Conservation (phyloP, 352 stramenopile species). For the Nothophytophthora sp. region DNA sequence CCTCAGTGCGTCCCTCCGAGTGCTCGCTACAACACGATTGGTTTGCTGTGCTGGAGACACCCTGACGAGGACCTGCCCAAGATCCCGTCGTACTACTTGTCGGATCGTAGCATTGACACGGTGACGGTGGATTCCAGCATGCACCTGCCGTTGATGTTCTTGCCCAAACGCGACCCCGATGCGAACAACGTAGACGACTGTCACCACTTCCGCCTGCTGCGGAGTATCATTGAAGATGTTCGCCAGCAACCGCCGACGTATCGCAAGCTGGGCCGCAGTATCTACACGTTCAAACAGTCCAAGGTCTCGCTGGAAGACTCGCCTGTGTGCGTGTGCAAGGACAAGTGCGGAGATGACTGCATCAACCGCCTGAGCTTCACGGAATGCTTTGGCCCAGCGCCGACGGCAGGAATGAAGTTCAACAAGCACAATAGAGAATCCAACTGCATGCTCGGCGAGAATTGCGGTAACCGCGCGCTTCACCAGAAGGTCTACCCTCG, state of each 20-base stretch:
- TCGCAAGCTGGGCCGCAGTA: slow-evolving; percentile 72
- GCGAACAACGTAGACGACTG: slow-evolving; percentile 45
- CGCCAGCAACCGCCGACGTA: slow-evolving; percentile 75
- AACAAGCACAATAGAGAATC: slow-evolving; percentile 77
- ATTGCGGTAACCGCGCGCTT: slow-evolving; percentile 92
- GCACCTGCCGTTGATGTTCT: slow-evolving; percentile 76
- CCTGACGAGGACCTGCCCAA: slow-evolving; percentile 67
- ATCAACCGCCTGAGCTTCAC: slow-evolving; percentile 93
- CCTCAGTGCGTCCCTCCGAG: slow-evolving; percentile 91
- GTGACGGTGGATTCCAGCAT: slow-evolving; percentile 81
- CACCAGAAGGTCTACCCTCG: slow-evolving; percentile 78
- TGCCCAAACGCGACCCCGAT: slow-evolving; percentile 67
- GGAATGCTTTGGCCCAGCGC: slow-evolving; percentile 89
- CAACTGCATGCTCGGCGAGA: slow-evolving; percentile 91
- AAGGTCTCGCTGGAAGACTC: slow-evolving; percentile 78
- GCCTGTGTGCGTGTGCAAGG: slow-evolving; percentile 79
- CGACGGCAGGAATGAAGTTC: slow-evolving; percentile 57
- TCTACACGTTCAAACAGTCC: slow-evolving; percentile 87
- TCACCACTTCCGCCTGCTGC: slow-evolving; percentile 81
- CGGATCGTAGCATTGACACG: slow-evolving; percentile 58
- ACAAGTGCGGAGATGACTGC: slow-evolving; percentile 89
- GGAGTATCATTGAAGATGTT: slow-evolving; percentile 72
- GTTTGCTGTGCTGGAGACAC: slow-evolving; percentile 91
- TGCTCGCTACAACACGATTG: slow-evolving; percentile 92
- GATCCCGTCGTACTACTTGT: slow-evolving; percentile 75